Base-by-base conservation (phyloP, 306 rosid species). In the Potentilla sterilis region DNA sequence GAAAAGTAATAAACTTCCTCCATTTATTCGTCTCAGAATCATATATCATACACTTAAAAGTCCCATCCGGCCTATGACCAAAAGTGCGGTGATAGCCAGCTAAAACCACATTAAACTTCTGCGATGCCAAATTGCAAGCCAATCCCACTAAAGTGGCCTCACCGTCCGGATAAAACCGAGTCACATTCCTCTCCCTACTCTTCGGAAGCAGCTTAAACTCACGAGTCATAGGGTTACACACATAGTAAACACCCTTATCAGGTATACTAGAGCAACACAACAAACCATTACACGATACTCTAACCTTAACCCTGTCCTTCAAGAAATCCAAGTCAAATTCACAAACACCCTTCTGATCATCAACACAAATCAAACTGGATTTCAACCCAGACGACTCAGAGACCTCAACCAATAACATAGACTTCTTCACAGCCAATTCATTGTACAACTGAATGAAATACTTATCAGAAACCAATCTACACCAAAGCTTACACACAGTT, bases 211-310 rank as follows among this genome's bases (percentile, higher is more conserved):
- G 55, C 90, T 81, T 82, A 54, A 86, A 92, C 80, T 90, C 88
- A 3, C 92, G 88, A 46, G 96, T 92, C 80, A 87, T 88, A 0
- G 98, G 98, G 77, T 90, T 92, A 58, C 96, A 92, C 0, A 92
- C 92, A 76, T 85, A 92, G 79, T 84, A 92, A 5, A 92, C 94
- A 76, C 90, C 98, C 85, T 83, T 90, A 64, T 92, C 88, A 74
- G 94, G 96, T 59, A 92, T 85, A 75, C 98, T 90, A 61, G 96
- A 90, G 86, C 98, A 90, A 76, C 98, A 86, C 74, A 92, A 44
- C 88, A 92, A 77, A 55, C 98, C 98, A 86, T 89, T 88, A 84
- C 88, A 91, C 15, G 97, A 93, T 63, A 93, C 96, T 80, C 92
- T 79, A 55, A 92, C 83, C 87, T 83, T 90, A 35, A 92, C 94